Evolutionary conservation across 2,329 filamentous ascomycete species (phyloP).

Genomic region (Pseudohalonectria lignicola): DNA sequence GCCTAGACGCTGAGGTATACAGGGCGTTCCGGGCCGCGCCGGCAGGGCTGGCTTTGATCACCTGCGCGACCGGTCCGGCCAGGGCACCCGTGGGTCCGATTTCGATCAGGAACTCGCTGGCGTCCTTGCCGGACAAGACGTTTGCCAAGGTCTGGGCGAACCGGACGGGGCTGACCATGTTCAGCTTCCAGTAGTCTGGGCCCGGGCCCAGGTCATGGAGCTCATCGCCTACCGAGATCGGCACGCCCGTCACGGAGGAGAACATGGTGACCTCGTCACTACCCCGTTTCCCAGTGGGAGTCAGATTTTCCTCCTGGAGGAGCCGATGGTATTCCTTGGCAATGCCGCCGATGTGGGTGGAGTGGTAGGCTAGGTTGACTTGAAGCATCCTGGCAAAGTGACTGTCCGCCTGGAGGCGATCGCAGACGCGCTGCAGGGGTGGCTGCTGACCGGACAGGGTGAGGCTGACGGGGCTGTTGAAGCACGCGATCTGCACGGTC

Average conservation of each 20-base stretch:
- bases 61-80: conserved; percentile 10
- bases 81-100: conserved; percentile 11
- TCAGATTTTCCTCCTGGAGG: too few species aligned
- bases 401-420: too few species aligned
- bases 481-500: too few species aligned
- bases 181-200: conserved; percentile 17
- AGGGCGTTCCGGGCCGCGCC: conserved; percentile 3
- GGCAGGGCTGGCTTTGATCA: conserved; percentile 5
- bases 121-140: neutral
- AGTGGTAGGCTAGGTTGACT: conserved; percentile 25
- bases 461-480: conserved; percentile 14
- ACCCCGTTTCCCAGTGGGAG: too few species aligned
- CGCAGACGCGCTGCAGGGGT: conserved; percentile 1
- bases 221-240: too few species aligned
- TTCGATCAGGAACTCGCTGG: conserved; percentile 6
- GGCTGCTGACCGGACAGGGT: conserved; percentile 33
- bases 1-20: conserved; percentile 26
- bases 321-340: too few species aligned
- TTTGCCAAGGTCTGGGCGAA: conserved; percentile 8
- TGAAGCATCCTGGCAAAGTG: conserved; percentile 19
- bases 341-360: conserved; percentile 16
- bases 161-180: conserved; percentile 16
- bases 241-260: too few species aligned
- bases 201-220: conserved; percentile 12
- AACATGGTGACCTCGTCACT: too few species aligned